Percentiles rank a stretch among this genome's conserved stretches.
Evolutionary conservation across 208 protist genomes (phyloP).

Genomic region (Acanthamoeba castellanii): DNA sequence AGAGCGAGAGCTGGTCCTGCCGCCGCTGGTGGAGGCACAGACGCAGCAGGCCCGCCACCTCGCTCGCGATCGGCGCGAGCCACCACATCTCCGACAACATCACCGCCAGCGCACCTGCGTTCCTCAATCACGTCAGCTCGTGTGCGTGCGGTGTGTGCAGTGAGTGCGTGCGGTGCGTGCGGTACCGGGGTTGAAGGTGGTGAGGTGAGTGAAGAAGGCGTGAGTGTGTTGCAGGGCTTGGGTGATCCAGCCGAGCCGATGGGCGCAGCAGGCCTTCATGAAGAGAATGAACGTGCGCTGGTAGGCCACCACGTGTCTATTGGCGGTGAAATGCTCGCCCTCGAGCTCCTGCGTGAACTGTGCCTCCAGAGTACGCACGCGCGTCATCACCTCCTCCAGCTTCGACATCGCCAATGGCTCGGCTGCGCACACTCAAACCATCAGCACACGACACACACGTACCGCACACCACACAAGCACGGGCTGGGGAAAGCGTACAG

Average conservation of each 20-base stretch:
- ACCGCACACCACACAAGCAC: not conserved
- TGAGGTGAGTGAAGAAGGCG: not conserved
- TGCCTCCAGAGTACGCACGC: not conserved
- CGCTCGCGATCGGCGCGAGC: not conserved
- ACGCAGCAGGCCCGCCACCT: not conserved
- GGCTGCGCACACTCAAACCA: not conserved
- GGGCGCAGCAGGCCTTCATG: constrained; percentile 26
- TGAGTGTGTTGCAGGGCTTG: not conserved
- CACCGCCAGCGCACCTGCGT: constrained; percentile 6
- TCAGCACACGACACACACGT: not conserved
- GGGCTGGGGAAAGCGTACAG: not conserved
- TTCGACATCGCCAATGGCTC: not conserved
- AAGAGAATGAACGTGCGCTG: constrained; percentile 33
- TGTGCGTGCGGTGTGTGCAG: no score
- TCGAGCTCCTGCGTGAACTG: not conserved
- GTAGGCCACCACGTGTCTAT: not conserved
- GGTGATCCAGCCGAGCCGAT: not conserved
- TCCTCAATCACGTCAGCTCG: not conserved
- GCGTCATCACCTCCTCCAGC: not conserved
- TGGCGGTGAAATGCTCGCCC: not conserved
- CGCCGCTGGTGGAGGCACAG: not conserved
- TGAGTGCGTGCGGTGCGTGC: not conserved
- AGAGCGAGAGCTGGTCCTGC: not conserved
- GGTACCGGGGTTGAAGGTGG: constrained; percentile 1
- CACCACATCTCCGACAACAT: constrained; percentile 36